Evolutionary conservation across 208 protist species (phyloP).

Genomic region (Leishmania gerbilli): DNA sequence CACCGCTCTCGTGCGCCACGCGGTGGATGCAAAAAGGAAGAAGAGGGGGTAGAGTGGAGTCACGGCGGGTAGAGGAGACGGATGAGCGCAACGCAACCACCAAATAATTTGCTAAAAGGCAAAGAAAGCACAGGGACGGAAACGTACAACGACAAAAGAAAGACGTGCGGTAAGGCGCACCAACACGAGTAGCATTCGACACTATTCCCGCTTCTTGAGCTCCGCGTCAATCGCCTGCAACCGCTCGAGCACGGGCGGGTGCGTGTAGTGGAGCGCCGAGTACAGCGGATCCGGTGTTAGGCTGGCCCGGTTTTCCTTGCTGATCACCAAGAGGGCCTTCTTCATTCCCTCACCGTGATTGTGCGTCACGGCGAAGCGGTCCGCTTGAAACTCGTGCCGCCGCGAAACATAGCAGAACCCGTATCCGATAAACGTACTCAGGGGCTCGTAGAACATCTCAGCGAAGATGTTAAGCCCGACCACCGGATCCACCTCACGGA

Average conservation of each 20-base stretch:
- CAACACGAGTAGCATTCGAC: background rate
- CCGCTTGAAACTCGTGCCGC: constrained; percentile 75
- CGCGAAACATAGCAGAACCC: constrained; percentile 36
- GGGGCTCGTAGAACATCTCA: constrained; percentile 43
- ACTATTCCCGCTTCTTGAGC: constrained; percentile 42
- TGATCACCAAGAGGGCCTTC: constrained; percentile 48
- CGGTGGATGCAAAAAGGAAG: background rate
- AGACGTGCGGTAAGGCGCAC: background rate
- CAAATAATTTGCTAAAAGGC: background rate
- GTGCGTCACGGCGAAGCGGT: constrained; percentile 56
- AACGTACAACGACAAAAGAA: background rate
- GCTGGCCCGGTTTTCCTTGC: constrained; percentile 65
- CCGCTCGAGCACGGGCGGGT: constrained; percentile 80
- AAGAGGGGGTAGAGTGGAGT: background rate
- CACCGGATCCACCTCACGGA: constrained; percentile 49
- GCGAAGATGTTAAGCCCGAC: constrained; percentile 67
- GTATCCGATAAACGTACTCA: constrained; percentile 48
- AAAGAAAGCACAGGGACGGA: too few relatives aligned
- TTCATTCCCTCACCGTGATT: constrained; percentile 50
- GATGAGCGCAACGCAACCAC: background rate
- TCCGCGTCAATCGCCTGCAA: constrained; percentile 61
- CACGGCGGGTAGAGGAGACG: background rate
- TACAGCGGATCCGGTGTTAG: constrained; percentile 74
- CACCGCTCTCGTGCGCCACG: background rate
- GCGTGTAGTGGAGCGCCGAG: constrained; percentile 66